Evolutionary conservation across 2,329 filamentous ascomycete genomes (phyloP).

Genomic region (Polychaeton citri): DNA sequence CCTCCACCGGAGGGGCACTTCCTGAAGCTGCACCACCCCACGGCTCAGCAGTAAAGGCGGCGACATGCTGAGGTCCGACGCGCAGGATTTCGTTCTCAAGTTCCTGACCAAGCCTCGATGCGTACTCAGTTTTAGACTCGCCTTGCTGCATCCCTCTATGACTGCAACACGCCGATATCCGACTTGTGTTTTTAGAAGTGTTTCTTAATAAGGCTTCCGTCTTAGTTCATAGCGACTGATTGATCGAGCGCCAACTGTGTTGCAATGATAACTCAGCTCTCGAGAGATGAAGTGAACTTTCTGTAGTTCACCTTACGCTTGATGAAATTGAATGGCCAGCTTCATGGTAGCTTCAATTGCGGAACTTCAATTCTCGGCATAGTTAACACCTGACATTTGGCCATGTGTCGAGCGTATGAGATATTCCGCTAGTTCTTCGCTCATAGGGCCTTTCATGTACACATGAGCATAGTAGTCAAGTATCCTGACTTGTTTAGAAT

Average conservation of each 20-base stretch:
- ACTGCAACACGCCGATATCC: slow-evolving; percentile 19
- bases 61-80: slow-evolving; percentile 33
- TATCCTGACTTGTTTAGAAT: too few relatives aligned
- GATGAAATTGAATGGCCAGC: slow-evolving; percentile 35
- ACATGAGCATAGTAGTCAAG: too few relatives aligned
- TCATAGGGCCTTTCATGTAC: too few relatives aligned
- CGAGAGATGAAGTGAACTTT: slow-evolving; percentile 32
- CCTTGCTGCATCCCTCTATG: slow-evolving; percentile 22
- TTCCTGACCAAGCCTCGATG: slow-evolving; percentile 28
- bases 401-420: too few relatives aligned
- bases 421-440: too few relatives aligned
- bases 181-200: slow-evolving; percentile 16
- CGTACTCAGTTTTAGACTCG: slow-evolving; percentile 30
- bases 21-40: slow-evolving; percentile 36
- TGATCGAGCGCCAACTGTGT: slow-evolving; percentile 34
- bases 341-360: slow-evolving; percentile 38
- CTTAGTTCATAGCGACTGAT: slow-evolving; percentile 25
- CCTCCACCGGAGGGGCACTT: slow-evolving; percentile 36
- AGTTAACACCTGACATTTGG: too few relatives aligned
- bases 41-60: slow-evolving; percentile 40
- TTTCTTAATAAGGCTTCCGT: slow-evolving; percentile 21
- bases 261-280: slow-evolving; percentile 37
- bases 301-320: slow-evolving; percentile 25
- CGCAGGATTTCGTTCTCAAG: slow-evolving; percentile 35
- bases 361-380: too few relatives aligned